Evolutionary conservation across 2,329 filamentous ascomycete genomes (phyloP), one percentile per base, ranked within the genome.

Genomic region (Rhytidhysteron rufulum): DNA sequence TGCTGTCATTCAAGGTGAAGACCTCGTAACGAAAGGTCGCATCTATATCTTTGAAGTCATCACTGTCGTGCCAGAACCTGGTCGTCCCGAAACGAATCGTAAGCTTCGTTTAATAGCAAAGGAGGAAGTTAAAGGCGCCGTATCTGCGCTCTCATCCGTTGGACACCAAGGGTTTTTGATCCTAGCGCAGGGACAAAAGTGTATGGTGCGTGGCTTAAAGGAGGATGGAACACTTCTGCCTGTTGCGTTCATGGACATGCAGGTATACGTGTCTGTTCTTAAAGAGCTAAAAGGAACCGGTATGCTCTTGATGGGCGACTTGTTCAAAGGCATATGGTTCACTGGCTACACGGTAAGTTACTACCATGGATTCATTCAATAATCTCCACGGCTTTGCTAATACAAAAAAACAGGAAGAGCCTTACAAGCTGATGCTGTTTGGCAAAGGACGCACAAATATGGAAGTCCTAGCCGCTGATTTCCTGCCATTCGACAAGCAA

Each of bases 191-290:
- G 93, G 93, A 1, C 90, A 96, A 58, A 98, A 98, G 67, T 91
- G 89, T 63, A 94, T 98, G 86, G 89, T 98, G 1, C 79, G 93
- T 43, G 93, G 93, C 30, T 75, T 98, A 3, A 96, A 96, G 63
- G 93, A 98, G 64, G 93, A 98, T 60, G 88, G 90, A 1, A 89
- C 86, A 1, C 77, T 97, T 38, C 74, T 97, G 1, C 93, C 93
- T 0, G 91, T 98, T 3, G 93, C 93, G 0, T 98, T 98, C 60
- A 86, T 98, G 75, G 93, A 98, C 58, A 94, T 96, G 82, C 93
- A 88, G 68, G 94, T 87, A 65, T 93, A 95, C 56, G 88, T 95
- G 10, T 87, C 83, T 2, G 81, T 85, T n/a, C 78, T 88, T 39
- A 93, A 90, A 58, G 87, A 88, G 54, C 75, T 98, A 15, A 82